These are phyloP conservation scores for Neoboletus brunneissimus DNA, from an alignment of 768 basidiomycete species.

Conservation along the genomic window DNA sequence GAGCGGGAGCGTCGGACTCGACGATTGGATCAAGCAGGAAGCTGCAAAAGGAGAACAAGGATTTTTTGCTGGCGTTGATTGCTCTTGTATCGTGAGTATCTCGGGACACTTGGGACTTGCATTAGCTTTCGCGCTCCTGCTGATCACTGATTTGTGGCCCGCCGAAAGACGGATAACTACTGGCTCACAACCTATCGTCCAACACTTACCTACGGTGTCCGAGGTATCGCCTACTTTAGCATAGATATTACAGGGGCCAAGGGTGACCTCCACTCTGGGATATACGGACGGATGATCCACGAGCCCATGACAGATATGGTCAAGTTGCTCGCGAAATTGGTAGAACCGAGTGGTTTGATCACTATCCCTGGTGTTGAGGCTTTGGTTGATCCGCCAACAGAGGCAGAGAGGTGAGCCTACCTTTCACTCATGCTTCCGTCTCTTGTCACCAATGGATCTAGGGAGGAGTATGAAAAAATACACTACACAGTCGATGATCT, in stretches of 20 bases:
- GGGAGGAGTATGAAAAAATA: not conserved
- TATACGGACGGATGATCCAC: not conserved
- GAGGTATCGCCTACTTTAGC: not conserved
- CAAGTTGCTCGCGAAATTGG: not conserved
- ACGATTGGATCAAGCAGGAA: conserved; percentile 62
- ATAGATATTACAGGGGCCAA: not conserved
- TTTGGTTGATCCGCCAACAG: not conserved
- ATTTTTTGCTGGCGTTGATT: conserved; percentile 81
- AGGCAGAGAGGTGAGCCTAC: not conserved
- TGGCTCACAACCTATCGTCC: not conserved
- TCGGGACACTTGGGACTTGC: not conserved
- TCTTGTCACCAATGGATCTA: not conserved
- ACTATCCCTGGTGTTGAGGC: conserved; percentile 29
- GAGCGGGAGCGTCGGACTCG: not conserved
- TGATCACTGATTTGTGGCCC: not conserved
- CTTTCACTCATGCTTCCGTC: not conserved
- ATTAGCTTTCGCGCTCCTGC: not conserved
- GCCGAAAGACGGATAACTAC: not conserved
- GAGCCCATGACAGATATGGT: not conserved
- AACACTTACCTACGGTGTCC: not conserved
- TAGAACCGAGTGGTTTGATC: conserved; percentile 56
- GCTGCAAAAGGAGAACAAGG: conserved; percentile 15
- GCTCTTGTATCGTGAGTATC: conserved; percentile 75
- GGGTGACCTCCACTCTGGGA: not conserved
- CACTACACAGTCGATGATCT: not conserved